phyloP scores from a whole-genome alignment of 148 eudicot species.

The Vaccinium myrtillus region DNA sequence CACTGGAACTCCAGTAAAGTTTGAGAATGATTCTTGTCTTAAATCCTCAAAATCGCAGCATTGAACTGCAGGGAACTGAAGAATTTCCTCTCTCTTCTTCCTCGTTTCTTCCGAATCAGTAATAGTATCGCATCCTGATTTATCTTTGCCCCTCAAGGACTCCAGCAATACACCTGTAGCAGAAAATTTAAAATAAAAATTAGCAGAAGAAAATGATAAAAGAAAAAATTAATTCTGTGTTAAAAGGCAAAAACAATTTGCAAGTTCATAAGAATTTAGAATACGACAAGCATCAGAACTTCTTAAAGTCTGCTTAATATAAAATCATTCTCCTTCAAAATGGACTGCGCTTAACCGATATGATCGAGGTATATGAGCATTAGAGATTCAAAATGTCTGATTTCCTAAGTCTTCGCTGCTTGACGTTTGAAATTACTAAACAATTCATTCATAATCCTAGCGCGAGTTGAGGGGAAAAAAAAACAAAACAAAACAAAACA shows the following conservation, averaged over 20 bases:
- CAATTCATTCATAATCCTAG: neutral
- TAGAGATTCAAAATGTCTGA: neutral
- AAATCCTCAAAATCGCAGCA: slow-evolving; percentile 18
- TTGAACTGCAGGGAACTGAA: slow-evolving; percentile 6
- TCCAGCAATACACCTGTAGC: slow-evolving; percentile 10
- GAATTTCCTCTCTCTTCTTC: slow-evolving; percentile 5
- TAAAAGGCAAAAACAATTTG: neutral
- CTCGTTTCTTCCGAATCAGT: slow-evolving; percentile 18
- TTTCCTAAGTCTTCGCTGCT: neutral
- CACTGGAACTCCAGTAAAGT: slow-evolving; percentile 12
- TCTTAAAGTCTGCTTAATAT: neutral
- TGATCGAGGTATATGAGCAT: neutral
- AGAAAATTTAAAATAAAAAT: neutral
- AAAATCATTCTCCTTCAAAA: neutral
- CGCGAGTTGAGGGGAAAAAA: neutral
- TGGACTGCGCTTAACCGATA: neutral
- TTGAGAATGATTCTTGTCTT: slow-evolving; percentile 7
- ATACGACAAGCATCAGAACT: neutral
- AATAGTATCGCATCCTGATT: slow-evolving; percentile 13
- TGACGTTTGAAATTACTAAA: neutral
- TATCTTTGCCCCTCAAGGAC: slow-evolving; percentile 18
- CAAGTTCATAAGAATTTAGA: neutral
- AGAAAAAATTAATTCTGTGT: neutral
- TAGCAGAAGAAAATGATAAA: neutral
- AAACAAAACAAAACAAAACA: neutral